A percentile compares a stretch with the other conserved stretches of the same genome.
phyloP scores from a whole-genome alignment of 1,139 yeast species.

The Zygotorulaspora mrakii region DNA sequence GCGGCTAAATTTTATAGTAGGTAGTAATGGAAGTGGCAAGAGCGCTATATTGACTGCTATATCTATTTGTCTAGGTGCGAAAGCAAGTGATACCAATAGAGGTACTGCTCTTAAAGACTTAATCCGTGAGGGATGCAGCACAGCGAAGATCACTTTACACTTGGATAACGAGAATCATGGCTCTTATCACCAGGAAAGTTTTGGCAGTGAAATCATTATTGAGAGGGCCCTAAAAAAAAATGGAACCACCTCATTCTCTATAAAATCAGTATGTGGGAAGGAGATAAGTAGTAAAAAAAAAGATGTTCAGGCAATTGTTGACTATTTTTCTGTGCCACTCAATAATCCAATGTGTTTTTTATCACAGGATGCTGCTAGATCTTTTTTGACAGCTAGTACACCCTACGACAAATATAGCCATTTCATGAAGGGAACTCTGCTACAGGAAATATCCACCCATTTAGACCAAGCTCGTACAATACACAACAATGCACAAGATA shows the following conservation, averaged over 20 bases:
- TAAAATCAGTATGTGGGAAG: constrained; percentile 51
- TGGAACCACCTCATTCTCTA: constrained; percentile 48
- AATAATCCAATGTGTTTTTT: constrained; percentile 91
- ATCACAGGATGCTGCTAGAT: constrained; percentile 92
- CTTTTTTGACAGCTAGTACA: constrained; percentile 73
- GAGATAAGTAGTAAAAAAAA: constrained; percentile 57
- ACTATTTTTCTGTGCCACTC: constrained; percentile 70
- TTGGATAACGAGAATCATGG: constrained; percentile 62
- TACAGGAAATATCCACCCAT: constrained; percentile 57
- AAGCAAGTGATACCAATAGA: constrained; percentile 85
- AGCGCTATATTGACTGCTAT: constrained; percentile 90
- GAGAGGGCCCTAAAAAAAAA: constrained; percentile 64
- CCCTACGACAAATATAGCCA: constrained; percentile 66
- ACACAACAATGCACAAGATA: constrained; percentile 25
- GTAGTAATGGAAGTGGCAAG: constrained; percentile 94
- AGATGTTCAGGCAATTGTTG: constrained; percentile 64
- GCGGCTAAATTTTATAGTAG: constrained; percentile 83
- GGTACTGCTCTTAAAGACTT: constrained; percentile 67
- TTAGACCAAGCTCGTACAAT: constrained; percentile 41
- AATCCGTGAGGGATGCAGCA: constrained; percentile 71
- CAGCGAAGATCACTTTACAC: constrained; percentile 58
- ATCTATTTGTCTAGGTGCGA: constrained; percentile 89
- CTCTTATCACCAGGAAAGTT: constrained; percentile 60
- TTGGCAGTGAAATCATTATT: constrained; percentile 64
- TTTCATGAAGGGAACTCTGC: constrained; percentile 76